Evolutionary conservation across 352 stramenopile species (phyloP), one percentile per base, ranked within the genome.

Genomic region (Pythium pyrilobum): DNA sequence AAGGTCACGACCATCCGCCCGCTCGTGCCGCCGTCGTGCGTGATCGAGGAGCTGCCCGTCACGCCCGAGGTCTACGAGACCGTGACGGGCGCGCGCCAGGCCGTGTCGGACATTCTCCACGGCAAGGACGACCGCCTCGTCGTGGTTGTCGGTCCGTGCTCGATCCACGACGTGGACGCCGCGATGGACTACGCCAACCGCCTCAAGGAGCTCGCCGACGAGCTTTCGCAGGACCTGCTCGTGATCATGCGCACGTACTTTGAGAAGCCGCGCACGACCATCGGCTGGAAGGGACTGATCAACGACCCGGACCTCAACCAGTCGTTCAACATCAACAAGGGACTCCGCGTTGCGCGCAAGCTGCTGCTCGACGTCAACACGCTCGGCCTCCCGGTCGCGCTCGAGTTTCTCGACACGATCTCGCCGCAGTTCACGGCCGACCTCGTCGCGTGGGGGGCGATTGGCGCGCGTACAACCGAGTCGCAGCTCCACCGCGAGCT

Each of bases 251-350:
- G 82, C 65, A 88, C 82, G 25, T 93, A 93, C 73, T 93, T 93
- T 56, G 82, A 93, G 56, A 93, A 93, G 62, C 82, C 82, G 23
- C 80, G 82, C 48, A 93, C 82, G 20, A 93, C 82, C 0, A 69
- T 93, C 28, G 82, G 82, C 23, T 93, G 82, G 82, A 93, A 93
- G 57, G 82, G 82, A 7, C 64, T 93, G 31, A 93, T 93, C 59
- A 93, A 93, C 59, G 82, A 93, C 64, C 82, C 82, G 31, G 81
- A 93, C 44, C 71, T 93, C 9, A 57, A 89, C 59, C 77, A 86
- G 48, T 87, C 77, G 15, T 95, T 88, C 61, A 89, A 92, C 45
- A 95, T 95, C 60, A 95, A 95, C 69, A 92, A 95, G 67, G 84
- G 84, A 38, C 79, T 95, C 43, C 76, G 82, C 49, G 70, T 92